Percentiles rank a stretch among this genome's conserved stretches.
Conservation (phyloP, 352 stramenopile genomes). For the Phytophthora meadii region DNA sequence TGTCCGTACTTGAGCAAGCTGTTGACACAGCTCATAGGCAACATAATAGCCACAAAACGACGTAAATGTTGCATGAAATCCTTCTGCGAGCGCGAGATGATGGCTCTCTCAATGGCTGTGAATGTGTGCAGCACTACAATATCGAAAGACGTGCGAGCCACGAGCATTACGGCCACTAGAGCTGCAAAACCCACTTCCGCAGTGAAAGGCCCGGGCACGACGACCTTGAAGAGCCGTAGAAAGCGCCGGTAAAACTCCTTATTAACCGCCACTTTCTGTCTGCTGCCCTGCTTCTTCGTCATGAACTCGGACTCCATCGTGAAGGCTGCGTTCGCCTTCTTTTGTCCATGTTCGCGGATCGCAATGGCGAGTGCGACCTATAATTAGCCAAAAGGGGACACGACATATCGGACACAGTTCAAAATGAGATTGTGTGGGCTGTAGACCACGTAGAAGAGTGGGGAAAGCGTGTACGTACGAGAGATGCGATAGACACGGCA, state of each 20-base stretch:
- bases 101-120: constrained; percentile 77
- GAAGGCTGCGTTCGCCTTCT: constrained; percentile 55
- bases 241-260: constrained; percentile 74
- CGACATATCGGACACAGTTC: constrained; percentile 17
- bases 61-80: constrained; percentile 73
- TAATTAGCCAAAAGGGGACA: constrained; percentile 6
- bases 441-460: not conserved
- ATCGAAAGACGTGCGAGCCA: constrained; percentile 78
- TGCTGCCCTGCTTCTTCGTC: constrained; percentile 75
- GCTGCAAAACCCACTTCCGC: constrained; percentile 73
- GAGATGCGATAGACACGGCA: constrained; percentile 45
- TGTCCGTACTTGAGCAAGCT: constrained; percentile 84
- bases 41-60: constrained; percentile 80
- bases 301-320: constrained; percentile 73
- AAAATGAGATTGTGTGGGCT: not conserved
- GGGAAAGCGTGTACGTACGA: constrained; percentile 39
- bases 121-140: constrained; percentile 81
- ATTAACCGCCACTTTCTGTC: constrained; percentile 77
- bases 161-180: constrained; percentile 67
- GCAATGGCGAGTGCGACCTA: constrained; percentile 67
- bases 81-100: constrained; percentile 73
- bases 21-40: constrained; percentile 84
- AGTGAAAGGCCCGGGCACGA: constrained; percentile 74
- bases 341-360: constrained; percentile 72
- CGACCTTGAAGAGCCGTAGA: constrained; percentile 72